Base-by-base conservation (phyloP, 108 stramenopile genomes). In the Epipyxis sp. region DNA sequence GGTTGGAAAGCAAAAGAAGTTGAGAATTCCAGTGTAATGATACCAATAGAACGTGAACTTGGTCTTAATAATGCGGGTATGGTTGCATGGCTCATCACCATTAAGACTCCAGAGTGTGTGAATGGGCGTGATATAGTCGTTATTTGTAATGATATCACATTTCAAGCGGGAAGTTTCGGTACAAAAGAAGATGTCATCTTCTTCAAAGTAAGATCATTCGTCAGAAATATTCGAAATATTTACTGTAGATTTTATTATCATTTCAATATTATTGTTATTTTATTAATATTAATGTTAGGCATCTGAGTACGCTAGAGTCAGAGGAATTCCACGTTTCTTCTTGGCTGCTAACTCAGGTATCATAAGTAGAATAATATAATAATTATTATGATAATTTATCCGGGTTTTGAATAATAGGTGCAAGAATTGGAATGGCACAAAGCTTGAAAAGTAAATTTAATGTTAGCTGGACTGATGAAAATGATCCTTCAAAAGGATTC, bases 81-180 rank as follows among this genome's bases (percentile, higher is more conserved):
- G 99, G 97, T 99, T 45, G 99, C 97, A 10, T 99, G 99, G 99
- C 87, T 92, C 45, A 87, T 97, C 85, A 89, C 86, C 54, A 80
- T 98, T n/a, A 89, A 89, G 72, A 97, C 99, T 39, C 93, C 96
- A 1, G 96, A 98, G 81, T 97, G 94, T 86, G 95, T 94, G 1
- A 90, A 89, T 59, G 94, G 93, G 43, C 91, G 99, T 25, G 92
- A 97, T 87, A 77, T 97, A 30, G 93, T 98, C n/a, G 72, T 99
- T 80, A 95, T 99, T 85, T 95, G 97, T 46, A 99, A 99, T 81
- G 98, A 99, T 78, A 98, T 99, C 78, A 98, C 97, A 29, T 82
- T 88, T 85, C 90, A 94, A 80, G 95, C 96, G 37, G 98, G 98
- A 50, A 95, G 94, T 59, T 99, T 99, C 82, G 98, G 98, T 57